Evolutionary conservation across 305 asterid species (phyloP).

Genomic region (Coffea humblotiana): DNA sequence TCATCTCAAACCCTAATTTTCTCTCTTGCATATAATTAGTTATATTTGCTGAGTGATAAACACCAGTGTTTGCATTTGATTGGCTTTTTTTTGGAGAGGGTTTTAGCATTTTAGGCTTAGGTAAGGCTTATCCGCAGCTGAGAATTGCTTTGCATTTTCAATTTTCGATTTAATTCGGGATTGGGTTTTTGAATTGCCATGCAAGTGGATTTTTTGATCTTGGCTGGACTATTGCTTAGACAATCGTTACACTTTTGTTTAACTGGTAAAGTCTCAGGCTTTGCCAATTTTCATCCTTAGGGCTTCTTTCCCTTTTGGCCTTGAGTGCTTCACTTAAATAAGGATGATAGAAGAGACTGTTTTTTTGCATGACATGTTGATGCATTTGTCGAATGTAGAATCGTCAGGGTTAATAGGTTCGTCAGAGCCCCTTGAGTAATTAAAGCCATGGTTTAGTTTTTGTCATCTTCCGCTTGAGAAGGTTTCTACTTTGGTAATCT

Average conservation of each 20-base stretch:
- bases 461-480: not conserved
- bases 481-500: not conserved
- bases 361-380: not conserved
- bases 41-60: not conserved
- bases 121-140: not conserved
- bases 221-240: not conserved
- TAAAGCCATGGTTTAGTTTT: not conserved
- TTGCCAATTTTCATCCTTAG: slow-evolving; percentile 1
- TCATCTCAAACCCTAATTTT: slow-evolving; percentile 28
- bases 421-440: not conserved
- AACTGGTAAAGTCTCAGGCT: not conserved
- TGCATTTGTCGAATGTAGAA: not conserved
- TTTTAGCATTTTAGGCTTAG: not conserved
- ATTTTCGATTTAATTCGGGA: slow-evolving; percentile 1
- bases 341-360: not conserved
- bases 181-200: slow-evolving; percentile 8
- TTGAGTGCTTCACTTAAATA: not conserved
- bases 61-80: slow-evolving; percentile 5
- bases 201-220: not conserved
- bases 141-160: slow-evolving; percentile 4
- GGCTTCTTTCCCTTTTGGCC: not conserved
- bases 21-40: not conserved
- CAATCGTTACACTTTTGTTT: slow-evolving; percentile 1
- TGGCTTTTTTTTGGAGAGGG: slow-evolving; percentile 12
- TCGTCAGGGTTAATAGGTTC: not conserved